Percentiles rank a stretch among this genome's conserved stretches.
phyloP scores from a whole-genome alignment of 202 grass and related monocot species.

The Sporobolus alterniflorus region DNA sequence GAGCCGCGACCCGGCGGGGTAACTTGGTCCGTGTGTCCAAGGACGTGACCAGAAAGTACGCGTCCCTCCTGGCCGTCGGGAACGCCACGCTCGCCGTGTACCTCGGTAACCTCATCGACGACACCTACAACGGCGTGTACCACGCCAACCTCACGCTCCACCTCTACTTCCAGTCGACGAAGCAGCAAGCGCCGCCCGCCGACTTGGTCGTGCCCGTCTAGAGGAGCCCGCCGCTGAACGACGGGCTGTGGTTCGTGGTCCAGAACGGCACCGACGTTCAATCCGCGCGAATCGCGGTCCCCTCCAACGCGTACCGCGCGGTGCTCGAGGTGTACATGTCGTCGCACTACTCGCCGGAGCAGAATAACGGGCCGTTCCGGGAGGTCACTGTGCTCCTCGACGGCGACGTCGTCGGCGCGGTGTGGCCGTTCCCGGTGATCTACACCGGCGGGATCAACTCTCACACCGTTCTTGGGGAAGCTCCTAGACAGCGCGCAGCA shows the following conservation, averaged over 20 bases:
- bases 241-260: constrained; percentile 78
- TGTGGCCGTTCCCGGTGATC: constrained; percentile 87
- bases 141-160: constrained; percentile 73
- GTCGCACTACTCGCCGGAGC: constrained; percentile 57
- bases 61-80: constrained; percentile 55
- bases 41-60: constrained; percentile 91
- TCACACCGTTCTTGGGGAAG: constrained; percentile 78
- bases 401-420: constrained; percentile 64
- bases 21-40: constrained; percentile 74
- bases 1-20: constrained; percentile 64
- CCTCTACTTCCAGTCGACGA: constrained; percentile 61
- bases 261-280: constrained; percentile 60
- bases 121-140: constrained; percentile 80
- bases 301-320: constrained; percentile 79
- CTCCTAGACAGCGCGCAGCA: constrained; percentile 60
- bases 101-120: constrained; percentile 73
- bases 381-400: constrained; percentile 73
- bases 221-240: constrained; percentile 46
- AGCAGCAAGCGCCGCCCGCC: constrained; percentile 28
- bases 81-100: constrained; percentile 60
- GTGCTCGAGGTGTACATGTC: constrained; percentile 86
- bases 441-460: constrained; percentile 84
- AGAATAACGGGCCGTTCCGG: constrained; percentile 80
- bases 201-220: constrained; percentile 72
- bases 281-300: constrained; percentile 44